phyloP scores from a whole-genome alignment of 495 filamentous ascomycete species.

The Annulohypoxylon moriforme region DNA sequence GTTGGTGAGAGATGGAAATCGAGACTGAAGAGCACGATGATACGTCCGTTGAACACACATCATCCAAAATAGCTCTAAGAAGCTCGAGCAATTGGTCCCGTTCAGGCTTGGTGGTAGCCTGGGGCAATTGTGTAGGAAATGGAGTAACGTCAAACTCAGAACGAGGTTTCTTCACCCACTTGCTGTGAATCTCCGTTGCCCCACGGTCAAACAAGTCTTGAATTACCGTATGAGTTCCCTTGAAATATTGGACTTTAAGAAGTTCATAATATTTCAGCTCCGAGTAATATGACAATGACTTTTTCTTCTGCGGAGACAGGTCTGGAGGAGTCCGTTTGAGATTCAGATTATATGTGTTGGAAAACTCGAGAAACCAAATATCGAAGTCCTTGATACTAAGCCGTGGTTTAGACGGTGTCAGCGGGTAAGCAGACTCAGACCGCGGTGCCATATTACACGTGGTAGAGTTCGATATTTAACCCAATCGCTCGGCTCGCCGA shows the following conservation, averaged over 20 bases:
- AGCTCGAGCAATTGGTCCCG: conserved; percentile 27
- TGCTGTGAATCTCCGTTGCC: conserved; percentile 42
- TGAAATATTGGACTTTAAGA: conserved; percentile 37
- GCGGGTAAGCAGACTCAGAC: neutral
- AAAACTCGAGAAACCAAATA: conserved; percentile 50
- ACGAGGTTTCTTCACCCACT: conserved; percentile 46
- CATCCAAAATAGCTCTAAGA: conserved; percentile 40
- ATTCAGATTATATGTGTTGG: conserved; percentile 44
- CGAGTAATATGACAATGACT: conserved; percentile 32
- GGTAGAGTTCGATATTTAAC: neutral
- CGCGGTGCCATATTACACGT: conserved; percentile 10
- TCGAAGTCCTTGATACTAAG: conserved; percentile 30
- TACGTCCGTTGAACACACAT: conserved; percentile 18
- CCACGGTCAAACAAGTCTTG: conserved; percentile 35
- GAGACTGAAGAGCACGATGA: conserved; percentile 24
- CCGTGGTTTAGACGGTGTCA: conserved; percentile 28
- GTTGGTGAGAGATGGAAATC: conserved; percentile 2
- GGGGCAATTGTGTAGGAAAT: conserved; percentile 30
- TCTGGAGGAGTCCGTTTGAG: conserved; percentile 36
- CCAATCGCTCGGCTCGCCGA: conserved; percentile 25
- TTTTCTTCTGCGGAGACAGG: conserved; percentile 31
- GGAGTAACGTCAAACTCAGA: conserved; percentile 33
- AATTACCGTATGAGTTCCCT: conserved; percentile 32
- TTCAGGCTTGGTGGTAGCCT: conserved; percentile 41
- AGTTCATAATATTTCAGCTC: conserved; percentile 42